Conservation (phyloP, 495 filamentous ascomycete genomes). For the Poronia punctata region DNA sequence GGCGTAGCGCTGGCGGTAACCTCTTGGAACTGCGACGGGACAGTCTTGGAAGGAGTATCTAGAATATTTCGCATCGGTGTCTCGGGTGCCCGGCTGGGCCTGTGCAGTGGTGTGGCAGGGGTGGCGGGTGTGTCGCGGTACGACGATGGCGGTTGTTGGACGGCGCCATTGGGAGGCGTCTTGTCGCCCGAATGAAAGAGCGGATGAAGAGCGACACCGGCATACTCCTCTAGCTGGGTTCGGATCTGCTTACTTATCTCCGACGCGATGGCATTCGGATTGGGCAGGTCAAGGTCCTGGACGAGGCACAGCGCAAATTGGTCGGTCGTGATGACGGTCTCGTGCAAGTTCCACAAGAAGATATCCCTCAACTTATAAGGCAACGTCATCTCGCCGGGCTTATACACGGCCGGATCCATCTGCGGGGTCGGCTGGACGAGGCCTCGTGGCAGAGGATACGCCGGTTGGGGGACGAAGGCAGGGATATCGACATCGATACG, state of each 20-base stretch:
- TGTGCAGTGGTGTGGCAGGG: conserved; percentile 40
- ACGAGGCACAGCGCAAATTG: conserved; percentile 87
- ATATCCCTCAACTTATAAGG: conserved; percentile 84
- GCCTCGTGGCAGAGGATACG: conserved; percentile 60
- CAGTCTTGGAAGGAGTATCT: conserved; percentile 26
- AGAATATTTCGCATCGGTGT: conserved; percentile 39
- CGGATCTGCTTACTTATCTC: conserved; percentile 91
- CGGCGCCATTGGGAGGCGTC: conserved; percentile 15
- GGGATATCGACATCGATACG: conserved; percentile 91
- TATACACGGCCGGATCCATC: conserved; percentile 61
- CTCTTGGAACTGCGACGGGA: conserved; percentile 20
- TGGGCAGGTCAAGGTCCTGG: conserved; percentile 88
- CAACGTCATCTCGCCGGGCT: conserved; percentile 65
- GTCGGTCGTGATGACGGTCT: conserved; percentile 88
- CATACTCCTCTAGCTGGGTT: conserved; percentile 92
- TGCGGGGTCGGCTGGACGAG: conserved; percentile 31
- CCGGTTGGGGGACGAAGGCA: conserved; percentile 64
- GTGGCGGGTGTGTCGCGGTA: conserved; percentile 34
- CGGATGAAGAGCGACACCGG: conserved; percentile 87
- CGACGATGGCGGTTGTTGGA: conserved; percentile 31
- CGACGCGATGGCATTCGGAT: conserved; percentile 53
- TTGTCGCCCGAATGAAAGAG: conserved; percentile 62
- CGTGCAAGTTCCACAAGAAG: conserved; percentile 96
- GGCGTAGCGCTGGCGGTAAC: conserved; percentile 48
- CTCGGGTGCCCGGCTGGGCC: conserved; percentile 34